Base-by-base conservation (phyloP, 2,329 filamentous ascomycete species). In the Boeremia lycopersici region DNA sequence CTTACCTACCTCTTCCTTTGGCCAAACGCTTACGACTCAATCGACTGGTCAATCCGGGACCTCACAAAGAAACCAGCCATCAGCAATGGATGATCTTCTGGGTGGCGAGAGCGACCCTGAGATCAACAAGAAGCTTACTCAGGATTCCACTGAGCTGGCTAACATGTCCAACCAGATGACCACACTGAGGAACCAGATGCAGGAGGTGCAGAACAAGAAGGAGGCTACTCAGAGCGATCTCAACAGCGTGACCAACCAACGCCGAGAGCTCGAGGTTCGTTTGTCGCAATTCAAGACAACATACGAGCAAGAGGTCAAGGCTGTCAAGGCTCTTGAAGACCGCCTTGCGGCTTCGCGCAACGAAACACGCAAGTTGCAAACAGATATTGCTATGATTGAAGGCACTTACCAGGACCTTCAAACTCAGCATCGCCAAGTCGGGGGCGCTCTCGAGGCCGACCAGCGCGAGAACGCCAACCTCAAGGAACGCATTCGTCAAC, bases 81-180 rank as follows among this genome's bases (percentile, higher is more conserved):
- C 84, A 45, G 80, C 81, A 9, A 82, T 88, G 45, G 92, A 97
- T 66, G 95, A 98, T 74, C 82, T 98, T 7, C 82, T 99, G n/a
- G 35, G 68, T n/a, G 93, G 68, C 15, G 93, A 97, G 65, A 89
- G 88, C 61, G 93, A 98, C 62, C 89, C 89, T 1, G 92, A 96
- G 68, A 86, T 93, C 50, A 93, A 88, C 76, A 95, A 89, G 74
- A 96, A 90, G 73, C 80, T 98, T 25, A 95, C 89, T 0, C 89
- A 87, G 61, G 95, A 99, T 71, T 95, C 93, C 2, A 89, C 90
- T 0, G 95, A 99, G 74, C 82, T 99, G 53, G 95, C 93, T 46
- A 98, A 99, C 71, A 82, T 99, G 64, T 97, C 93, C 0, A 98
- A 96, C 73, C 95, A 98, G 74, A 91, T 99, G 61, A 88, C 91